Evolutionary conservation across 305 asterid species (phyloP), one percentile per base, ranked within the genome.

Genomic region (Solanum hybrid): DNA sequence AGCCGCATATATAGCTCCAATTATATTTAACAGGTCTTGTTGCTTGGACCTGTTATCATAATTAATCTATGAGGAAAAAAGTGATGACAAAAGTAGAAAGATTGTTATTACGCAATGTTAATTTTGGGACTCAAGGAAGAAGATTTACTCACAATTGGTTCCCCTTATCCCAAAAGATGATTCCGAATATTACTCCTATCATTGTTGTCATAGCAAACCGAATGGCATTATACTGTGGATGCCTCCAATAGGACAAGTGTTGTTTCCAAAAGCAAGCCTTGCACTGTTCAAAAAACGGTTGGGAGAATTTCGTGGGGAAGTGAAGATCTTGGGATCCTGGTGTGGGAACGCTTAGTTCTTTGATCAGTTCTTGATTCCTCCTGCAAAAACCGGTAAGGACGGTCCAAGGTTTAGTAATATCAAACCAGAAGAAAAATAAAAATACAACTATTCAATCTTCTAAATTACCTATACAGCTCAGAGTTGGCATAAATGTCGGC

Each of bases 211-310:
- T 90, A 85, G 94, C 92, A 93, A 95, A 95, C 86, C 99, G 92
- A 86, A 94, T 89, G 87, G 95, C 92, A 85, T 97, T 97, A 86
- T 96, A 97, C 92, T 92, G 94, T 64, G 99, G 96, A 89, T 97
- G 89, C 90, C 99, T 95, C 99, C 99, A 97, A 85, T 97, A 97
- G 66, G 99, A 97, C 90, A 95, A 92, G 75, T 92, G 82, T 69
- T 95, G 98, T 89, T 97, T 97, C 99, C 99, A 97, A 91, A 96
- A 95, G 92, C 99, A 96, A 90, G 99, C 99, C 88, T 85, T 95
- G 91, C 98, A 97, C 81, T 97, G 99, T 82, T 92, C 56, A 6
- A 92, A 4, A 91, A 96, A 95, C 12, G 99, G 76, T 87, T 95
- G 99, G 3, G 99, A 91, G 51, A 92, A 96, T 92, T 93, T 76